Base-by-base conservation (phyloP, 2,329 filamentous ascomycete genomes). In the Aspergillus terreus region DNA sequence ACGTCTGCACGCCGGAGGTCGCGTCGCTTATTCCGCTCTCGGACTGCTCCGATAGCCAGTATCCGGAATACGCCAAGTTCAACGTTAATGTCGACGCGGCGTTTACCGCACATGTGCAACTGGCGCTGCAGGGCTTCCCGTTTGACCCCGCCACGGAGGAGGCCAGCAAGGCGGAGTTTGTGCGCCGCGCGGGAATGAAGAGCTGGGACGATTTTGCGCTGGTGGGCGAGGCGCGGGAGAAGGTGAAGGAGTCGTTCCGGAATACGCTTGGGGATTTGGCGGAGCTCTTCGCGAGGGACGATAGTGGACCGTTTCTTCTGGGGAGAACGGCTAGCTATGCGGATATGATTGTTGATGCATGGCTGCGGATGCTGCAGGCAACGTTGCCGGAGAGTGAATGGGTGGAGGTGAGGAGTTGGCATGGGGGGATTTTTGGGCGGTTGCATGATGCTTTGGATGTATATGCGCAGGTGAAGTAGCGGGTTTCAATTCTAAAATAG, bases 321-420 rank as follows among this genome's bases (percentile, higher is more conserved):
- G 80, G 79, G 0, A 44, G 55, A 1, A 60, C 57, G 60, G 70
- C 73, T 1, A 76, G 60, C 42, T 82, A 83, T 68, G 80, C 79
- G 1, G 82, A 84, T 58, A 59, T 82, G 0, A 80, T 83, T 32
- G 74, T 84, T 1, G 81, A 80, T 1, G 79, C 68, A 0, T 84
- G 82, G 81, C 50, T 84, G 62, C 69, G 71, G 5, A 78, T 81
- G 75, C 57, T 75, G 48, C 54, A 58, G 4, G 61, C 38, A 12
- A 71, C 68, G 23, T 59, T 82, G 49, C 74, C 74, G 0, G 47
- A 58, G 49, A 53, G 58, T 2, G 80, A 82, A 51, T 82, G 78
- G 79, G 59, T 76, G 53, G 65, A 73, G 48, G 53, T 80, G 10
- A 68, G 59, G 44, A 55, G 61, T 0, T 84, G 80, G 78, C 75